Base-by-base conservation (phyloP, 352 stramenopile species). In the Hyaloperonospora brassicae region DNA sequence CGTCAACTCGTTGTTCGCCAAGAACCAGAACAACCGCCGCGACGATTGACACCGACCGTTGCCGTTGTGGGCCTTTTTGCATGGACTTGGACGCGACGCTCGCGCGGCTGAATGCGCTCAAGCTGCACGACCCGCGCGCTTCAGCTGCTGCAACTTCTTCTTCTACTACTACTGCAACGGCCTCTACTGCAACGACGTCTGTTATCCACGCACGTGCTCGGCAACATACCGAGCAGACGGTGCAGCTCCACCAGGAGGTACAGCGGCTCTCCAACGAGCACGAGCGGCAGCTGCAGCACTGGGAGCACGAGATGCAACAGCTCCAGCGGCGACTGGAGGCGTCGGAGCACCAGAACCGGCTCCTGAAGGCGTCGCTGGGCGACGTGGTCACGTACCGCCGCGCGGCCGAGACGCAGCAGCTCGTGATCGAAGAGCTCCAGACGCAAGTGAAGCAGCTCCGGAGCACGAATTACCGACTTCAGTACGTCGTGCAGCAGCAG, bases 401-500 rank as follows among this genome's bases (percentile, higher is more conserved):
- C 35, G 70, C 87, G 48, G 42, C 73, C 9, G 60, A 73, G 35
- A 72, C 82, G 51, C 79, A 88, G 59, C 61, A 87, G 54, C 50
- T 83, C 41, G 70, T 83, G 58, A 86, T 89, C 35, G 66, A 87
- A 5, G 64, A 82, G 27, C 64, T 89, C 7, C 75, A 84, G 61
- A 55, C 62, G n/a, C 71, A 89, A 58, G 76, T 87, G 25, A 84
- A 83, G 59, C 73, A 86, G 54, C 59, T 89, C 13, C 73, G 77
- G 0, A 44, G 83, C 14, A 79, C 69, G 23, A 89, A 89, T 62
- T 84, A 85, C 50, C 60, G 76, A 21, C 59, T 89, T 44, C 79
- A 88, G 58, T 86, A 77, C 48, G 68, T 89, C 46, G 66, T 86
- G 30, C 79, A 89, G 68, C 77, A 87, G 53, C 74, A 68, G 55